Base-by-base conservation (phyloP, 179 eudicot species). In the Corrigiola litoralis region DNA sequence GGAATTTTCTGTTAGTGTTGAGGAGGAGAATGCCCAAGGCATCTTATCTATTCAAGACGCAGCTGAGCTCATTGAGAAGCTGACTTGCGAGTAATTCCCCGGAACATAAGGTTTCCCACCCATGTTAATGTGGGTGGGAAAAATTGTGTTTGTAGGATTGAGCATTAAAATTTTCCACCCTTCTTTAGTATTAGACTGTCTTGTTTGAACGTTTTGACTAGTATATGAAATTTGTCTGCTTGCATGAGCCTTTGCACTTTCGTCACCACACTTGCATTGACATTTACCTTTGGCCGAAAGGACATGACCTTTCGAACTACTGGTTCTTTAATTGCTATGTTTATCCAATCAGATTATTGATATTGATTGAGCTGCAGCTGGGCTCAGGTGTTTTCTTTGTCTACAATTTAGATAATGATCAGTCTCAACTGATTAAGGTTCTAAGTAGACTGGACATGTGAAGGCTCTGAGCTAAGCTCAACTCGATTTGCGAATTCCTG, bases 21-120 rank as follows among this genome's bases (percentile, higher is more conserved):
- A 79, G 27, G 80, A 79, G 58, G 83, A 79, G 14, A 69, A 44
- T 47, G 83, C 83, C 10, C 73, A 76, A 58, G 51, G 13, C 40
- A 79, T 79, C 29, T 16, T 65, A 10, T 72, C 80, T n/a, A 75
- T 76, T 38, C 63, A 74, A 34, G 80, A 79, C 8, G 83, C 83
- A 0, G 83, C 83, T 5, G 73, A 76, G n/a, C 77, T 79, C 25
- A 79, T 79, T 21, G 80, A 79, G 66, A 59, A 57, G 48, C 20
- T 41, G 65, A 29, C 13, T 3, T 37, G 53, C 24, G 14, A 57
- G 37, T 9, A 28, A 6, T 10, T 27, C 14, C n/a, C n/a, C 12
- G 45, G 24, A 40, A 28, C 58, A 13, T 36, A 32, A 63, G 33
- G 27, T 46, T 44, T 34, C 44, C 2, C 37, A 48, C 58, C 73